A percentile compares a stretch with the other conserved stretches of the same genome.
Evolutionary conservation across 164 flowering plant genomes (phyloP).

Genomic region (Piper betle): DNA sequence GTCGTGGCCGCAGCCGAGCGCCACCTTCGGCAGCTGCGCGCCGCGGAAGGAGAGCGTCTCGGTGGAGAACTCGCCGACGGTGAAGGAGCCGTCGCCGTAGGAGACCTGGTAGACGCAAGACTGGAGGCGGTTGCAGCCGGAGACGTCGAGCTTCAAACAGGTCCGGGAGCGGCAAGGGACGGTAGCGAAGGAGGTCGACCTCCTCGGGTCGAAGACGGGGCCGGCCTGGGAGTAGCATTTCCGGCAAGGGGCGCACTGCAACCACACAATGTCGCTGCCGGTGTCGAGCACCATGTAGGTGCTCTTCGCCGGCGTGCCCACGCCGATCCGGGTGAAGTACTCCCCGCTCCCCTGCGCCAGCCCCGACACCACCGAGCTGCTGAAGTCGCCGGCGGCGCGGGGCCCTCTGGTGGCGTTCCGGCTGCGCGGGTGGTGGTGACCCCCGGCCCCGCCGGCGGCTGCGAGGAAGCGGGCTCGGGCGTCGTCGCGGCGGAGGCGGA

Average conservation of each 20-base stretch:
- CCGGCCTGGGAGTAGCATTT: slow-evolving; percentile 77
- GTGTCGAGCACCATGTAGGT: slow-evolving; percentile 85
- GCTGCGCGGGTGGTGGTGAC: neutral
- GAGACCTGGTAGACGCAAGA: slow-evolving; percentile 73
- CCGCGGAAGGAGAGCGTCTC: slow-evolving; percentile 81
- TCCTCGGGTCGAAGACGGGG: slow-evolving; percentile 72
- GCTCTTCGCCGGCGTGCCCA: slow-evolving; percentile 70
- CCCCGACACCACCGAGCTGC: slow-evolving; percentile 64
- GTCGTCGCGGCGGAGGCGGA: slow-evolving; percentile 49
- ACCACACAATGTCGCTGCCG: slow-evolving; percentile 87
- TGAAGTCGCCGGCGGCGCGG: slow-evolving; percentile 32
- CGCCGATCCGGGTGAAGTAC: slow-evolving; percentile 80
- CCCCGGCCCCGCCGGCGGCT: slow-evolving; percentile 1
- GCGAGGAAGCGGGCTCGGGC: slow-evolving; percentile 20
- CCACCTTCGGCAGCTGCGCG: slow-evolving; percentile 32
- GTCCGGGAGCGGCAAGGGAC: slow-evolving; percentile 49
- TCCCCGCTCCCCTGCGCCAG: slow-evolving; percentile 87
- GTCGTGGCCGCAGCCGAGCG: slow-evolving; percentile 92
- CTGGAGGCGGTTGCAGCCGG: slow-evolving; percentile 40
- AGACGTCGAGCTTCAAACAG: slow-evolving; percentile 50
- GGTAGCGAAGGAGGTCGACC: slow-evolving; percentile 30
- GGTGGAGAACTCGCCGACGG: slow-evolving; percentile 70
- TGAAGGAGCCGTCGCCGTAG: slow-evolving; percentile 93
- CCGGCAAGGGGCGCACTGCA: slow-evolving; percentile 82
- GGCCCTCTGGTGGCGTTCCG: neutral